phyloP scores from a whole-genome alignment of 2,329 filamentous ascomycete genomes.

The Ambrosiella beaveri region DNA sequence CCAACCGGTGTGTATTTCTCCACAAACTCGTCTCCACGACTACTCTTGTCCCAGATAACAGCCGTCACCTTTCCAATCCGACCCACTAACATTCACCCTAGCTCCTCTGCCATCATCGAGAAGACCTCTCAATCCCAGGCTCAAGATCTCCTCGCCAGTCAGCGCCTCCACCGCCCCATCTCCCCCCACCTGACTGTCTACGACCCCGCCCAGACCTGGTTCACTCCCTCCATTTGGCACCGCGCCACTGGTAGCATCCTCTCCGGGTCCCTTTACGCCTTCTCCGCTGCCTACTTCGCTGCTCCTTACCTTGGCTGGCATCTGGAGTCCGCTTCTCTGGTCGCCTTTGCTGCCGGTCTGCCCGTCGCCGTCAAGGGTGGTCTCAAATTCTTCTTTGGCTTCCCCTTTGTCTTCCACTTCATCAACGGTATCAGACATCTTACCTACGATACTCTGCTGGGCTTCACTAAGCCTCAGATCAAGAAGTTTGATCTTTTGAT shows the following conservation, averaged over 20 bases:
- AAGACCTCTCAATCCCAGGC: conserved; percentile 37
- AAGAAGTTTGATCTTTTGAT: conserved; percentile 29
- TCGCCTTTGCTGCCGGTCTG: conserved; percentile 40
- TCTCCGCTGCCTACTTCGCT: conserved; percentile 63
- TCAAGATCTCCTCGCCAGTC: conserved; percentile 53
- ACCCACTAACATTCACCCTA: conserved; percentile 4
- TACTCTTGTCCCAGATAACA: neutral
- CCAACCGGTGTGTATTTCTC: conserved; percentile 28
- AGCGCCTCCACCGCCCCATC: conserved; percentile 68
- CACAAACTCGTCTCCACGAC: neutral
- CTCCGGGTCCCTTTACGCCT: conserved; percentile 61
- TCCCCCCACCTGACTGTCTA: conserved; percentile 78
- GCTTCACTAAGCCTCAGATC: conserved; percentile 32
- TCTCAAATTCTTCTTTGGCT: conserved; percentile 37
- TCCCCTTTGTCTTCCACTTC: conserved; percentile 42
- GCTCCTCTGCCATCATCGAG: conserved; percentile 33
- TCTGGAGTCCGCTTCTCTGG: conserved; percentile 41
- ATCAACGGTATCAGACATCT: conserved; percentile 40
- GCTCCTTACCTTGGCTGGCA: conserved; percentile 55
- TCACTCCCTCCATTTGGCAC: conserved; percentile 53
- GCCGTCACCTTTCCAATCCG: neutral
- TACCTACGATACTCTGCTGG: conserved; percentile 32
- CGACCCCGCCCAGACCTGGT: conserved; percentile 72
- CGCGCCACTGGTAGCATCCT: conserved; percentile 67
- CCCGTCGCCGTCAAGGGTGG: conserved; percentile 41